Evolutionary conservation across 2,329 filamentous ascomycete species (phyloP).

Genomic region (Epichloe baconii): DNA sequence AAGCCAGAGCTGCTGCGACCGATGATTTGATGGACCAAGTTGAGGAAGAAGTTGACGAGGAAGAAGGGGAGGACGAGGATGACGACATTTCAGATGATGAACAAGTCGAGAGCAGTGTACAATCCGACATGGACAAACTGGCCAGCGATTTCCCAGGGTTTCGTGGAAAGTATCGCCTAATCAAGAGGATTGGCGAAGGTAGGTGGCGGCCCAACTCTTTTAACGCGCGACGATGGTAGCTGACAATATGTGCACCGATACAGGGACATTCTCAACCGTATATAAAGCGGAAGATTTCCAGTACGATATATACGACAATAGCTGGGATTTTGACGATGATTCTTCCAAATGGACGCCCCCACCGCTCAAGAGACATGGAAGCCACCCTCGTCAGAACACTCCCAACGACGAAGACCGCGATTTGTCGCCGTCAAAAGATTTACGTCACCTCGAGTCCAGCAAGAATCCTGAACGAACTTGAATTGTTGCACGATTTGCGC

Average conservation of each 20-base stretch:
- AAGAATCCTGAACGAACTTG: slow-evolving; percentile 91
- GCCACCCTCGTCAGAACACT: slow-evolving; percentile 18
- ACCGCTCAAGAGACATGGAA: slow-evolving; percentile 40
- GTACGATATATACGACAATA: slow-evolving; percentile 72
- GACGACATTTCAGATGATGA: slow-evolving; percentile 44
- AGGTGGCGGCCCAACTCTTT: slow-evolving; percentile 8
- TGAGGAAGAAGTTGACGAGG: slow-evolving; percentile 17
- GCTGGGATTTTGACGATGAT: slow-evolving; percentile 67
- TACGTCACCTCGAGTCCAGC: slow-evolving; percentile 93
- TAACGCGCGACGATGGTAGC: not conserved
- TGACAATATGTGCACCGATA: not conserved
- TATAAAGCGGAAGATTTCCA: slow-evolving; percentile 94
- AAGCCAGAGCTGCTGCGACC: slow-evolving; percentile 10
- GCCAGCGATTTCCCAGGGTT: slow-evolving; percentile 75
- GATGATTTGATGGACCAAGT: slow-evolving; percentile 16
- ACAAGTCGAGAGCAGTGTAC: slow-evolving; percentile 52
- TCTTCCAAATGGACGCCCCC: slow-evolving; percentile 57
- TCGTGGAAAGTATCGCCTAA: slow-evolving; percentile 69
- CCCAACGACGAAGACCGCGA: slow-evolving; percentile 33
- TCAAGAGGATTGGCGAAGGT: slow-evolving; percentile 97
- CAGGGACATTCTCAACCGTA: slow-evolving; percentile 94
- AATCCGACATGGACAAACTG: slow-evolving; percentile 78
- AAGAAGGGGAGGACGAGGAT: slow-evolving; percentile 20
- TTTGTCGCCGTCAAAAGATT: slow-evolving; percentile 99
- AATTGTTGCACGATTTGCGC: slow-evolving; percentile 77